phyloP scores from a whole-genome alignment of 2,329 filamentous ascomycete species.

The Magnaporthiopsis incrustans region DNA sequence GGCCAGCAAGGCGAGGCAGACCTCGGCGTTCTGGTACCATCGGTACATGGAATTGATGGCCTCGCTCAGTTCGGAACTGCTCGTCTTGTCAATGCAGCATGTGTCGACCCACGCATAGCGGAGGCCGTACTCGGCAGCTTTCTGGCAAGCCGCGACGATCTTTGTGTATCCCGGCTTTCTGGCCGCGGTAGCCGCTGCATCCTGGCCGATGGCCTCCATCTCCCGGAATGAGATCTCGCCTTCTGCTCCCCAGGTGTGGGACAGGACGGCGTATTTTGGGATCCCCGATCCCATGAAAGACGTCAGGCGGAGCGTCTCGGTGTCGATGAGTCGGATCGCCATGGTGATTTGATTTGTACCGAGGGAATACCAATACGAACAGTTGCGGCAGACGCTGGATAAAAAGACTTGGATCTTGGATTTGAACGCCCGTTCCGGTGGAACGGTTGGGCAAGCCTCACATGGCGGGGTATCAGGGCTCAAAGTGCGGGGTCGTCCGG shows the following conservation, averaged over 20 bases:
- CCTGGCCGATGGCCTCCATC: neutral
- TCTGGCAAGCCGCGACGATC: conserved; percentile 5
- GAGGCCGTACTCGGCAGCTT: conserved; percentile 4
- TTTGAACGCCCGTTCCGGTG: no score
- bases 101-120: conserved; percentile 12
- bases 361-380: no score
- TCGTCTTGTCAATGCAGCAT: conserved; percentile 12
- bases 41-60: no score
- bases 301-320: conserved; percentile 10
- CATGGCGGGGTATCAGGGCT: no score
- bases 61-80: conserved; percentile 6
- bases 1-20: conserved; percentile 11
- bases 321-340: conserved; percentile 16
- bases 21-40: conserved; percentile 8
- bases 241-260: conserved; percentile 11
- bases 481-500: no score
- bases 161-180: conserved; percentile 7
- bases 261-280: conserved; percentile 14
- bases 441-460: no score
- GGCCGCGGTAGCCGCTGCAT: neutral
- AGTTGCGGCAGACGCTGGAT: no score
- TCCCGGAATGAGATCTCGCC: conserved; percentile 7
- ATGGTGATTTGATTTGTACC: no score
- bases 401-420: no score
- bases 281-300: conserved; percentile 9